Evolutionary conservation across 108 stramenopile genomes (phyloP).

Genomic region (Asterionellopsis glacialis): DNA sequence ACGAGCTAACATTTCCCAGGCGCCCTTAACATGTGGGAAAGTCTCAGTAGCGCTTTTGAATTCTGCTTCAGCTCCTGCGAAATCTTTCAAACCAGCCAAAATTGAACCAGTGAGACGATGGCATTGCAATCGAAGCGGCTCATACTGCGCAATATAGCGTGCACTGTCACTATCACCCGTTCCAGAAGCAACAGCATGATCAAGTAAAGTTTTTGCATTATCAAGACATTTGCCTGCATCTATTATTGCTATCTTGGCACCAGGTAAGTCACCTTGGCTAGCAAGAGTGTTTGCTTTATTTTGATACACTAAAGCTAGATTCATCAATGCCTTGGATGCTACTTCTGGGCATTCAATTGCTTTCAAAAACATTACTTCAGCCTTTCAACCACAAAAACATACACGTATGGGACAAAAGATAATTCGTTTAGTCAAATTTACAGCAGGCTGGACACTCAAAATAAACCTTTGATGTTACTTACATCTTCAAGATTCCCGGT

Average conservation of each 20-base stretch:
- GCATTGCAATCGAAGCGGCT: constrained; percentile 33
- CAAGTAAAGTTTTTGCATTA: constrained; percentile 29
- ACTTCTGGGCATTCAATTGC: constrained; percentile 38
- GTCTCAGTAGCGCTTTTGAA: constrained; percentile 33
- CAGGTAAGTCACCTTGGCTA: constrained; percentile 31
- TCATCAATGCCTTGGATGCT: constrained; percentile 44
- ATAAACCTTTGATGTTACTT: too few relatives aligned
- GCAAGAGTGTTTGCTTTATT: constrained; percentile 31
- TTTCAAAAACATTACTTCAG: constrained; percentile 51
- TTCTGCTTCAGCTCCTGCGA: constrained; percentile 37
- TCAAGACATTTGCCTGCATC: constrained; percentile 30
- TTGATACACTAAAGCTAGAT: constrained; percentile 39
- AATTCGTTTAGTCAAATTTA: too few relatives aligned
- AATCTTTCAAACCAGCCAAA: constrained; percentile 34
- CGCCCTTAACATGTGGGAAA: constrained; percentile 28
- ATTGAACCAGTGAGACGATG: constrained; percentile 40
- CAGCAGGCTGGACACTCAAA: too few relatives aligned
- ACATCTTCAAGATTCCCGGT: constrained; percentile 31
- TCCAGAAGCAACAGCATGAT: constrained; percentile 11
- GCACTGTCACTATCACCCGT: constrained; percentile 17
- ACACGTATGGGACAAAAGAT: too few relatives aligned
- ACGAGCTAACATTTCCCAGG: constrained; percentile 41
- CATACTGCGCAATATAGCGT: constrained; percentile 23
- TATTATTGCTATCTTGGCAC: constrained; percentile 19
- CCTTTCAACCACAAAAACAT: background rate